Evolutionary conservation across 495 filamentous ascomycete species (phyloP).

Genomic region (Aspergillus avenaceus): DNA sequence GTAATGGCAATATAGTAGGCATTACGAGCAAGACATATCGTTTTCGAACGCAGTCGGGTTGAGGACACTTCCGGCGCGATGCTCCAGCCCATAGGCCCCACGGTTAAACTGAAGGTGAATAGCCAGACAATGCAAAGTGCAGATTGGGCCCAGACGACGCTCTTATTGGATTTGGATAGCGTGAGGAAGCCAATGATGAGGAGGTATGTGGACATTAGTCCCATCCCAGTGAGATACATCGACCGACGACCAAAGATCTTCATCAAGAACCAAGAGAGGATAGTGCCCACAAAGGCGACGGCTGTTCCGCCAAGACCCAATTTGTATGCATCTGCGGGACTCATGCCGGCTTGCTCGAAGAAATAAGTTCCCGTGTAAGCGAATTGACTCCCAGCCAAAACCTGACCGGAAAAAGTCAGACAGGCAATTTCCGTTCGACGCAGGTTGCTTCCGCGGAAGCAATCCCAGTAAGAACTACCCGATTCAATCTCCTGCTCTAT

Average conservation of each 20-base stretch:
- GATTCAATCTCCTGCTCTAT: constrained; percentile 27
- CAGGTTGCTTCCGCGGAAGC: constrained; percentile 35
- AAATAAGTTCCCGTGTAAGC: constrained; percentile 39
- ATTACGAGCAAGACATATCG: constrained; percentile 31
- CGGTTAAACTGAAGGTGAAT: constrained; percentile 33
- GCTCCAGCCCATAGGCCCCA: constrained; percentile 38
- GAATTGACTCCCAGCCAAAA: constrained; percentile 26
- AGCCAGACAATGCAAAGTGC: constrained; percentile 38
- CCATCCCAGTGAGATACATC: constrained; percentile 49
- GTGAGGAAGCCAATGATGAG: constrained; percentile 37
- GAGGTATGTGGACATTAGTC: constrained; percentile 37
- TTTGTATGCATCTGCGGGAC: constrained; percentile 16
- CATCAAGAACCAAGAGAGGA: constrained; percentile 51
- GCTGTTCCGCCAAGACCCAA: constrained; percentile 34
- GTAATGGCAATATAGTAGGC: constrained; percentile 29
- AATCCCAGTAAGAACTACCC: constrained; percentile 34
- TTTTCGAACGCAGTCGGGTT: constrained; percentile 33
- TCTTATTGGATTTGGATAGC: constrained; percentile 15
- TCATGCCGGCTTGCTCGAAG: constrained; percentile 37
- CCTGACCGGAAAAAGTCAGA: constrained; percentile 23
- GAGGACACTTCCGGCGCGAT: constrained; percentile 34
- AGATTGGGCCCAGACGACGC: constrained; percentile 24
- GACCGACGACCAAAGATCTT: constrained; percentile 41
- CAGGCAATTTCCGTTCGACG: constrained; percentile 38
- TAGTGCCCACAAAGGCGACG: constrained; percentile 48